A percentile compares a stretch with the other conserved stretches of the same genome.
These are phyloP conservation scores for Didymella pinodella DNA, from an alignment of 2,329 filamentous ascomycete genomes.

Conservation along the genomic window DNA sequence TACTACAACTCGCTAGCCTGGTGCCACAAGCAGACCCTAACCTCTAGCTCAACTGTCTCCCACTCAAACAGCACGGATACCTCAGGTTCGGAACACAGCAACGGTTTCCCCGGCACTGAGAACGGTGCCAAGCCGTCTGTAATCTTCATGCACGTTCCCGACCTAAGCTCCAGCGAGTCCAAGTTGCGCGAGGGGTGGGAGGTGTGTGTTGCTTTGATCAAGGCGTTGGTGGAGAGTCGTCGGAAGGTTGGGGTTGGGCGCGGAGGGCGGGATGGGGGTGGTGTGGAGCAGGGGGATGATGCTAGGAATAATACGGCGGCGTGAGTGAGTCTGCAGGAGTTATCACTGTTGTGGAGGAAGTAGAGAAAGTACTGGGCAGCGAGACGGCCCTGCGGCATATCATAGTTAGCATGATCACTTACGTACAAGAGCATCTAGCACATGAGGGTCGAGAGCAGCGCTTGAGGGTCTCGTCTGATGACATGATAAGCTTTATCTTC, in stretches of 20 bases:
- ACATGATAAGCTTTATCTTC: neutral
- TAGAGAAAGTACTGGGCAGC: no score
- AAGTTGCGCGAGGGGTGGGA: constrained; percentile 38
- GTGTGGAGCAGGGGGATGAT: constrained; percentile 12
- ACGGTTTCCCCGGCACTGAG: neutral
- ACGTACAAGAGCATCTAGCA: neutral
- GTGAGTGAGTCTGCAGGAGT: neutral
- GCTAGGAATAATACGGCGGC: constrained; percentile 1
- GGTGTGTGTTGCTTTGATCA: constrained; percentile 45
- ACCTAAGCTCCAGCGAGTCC: constrained; percentile 40
- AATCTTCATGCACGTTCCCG: constrained; percentile 48
- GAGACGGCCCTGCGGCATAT: no score
- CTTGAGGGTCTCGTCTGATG: neutral
- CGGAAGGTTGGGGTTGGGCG: constrained; percentile 28
- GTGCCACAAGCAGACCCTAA: constrained; percentile 23
- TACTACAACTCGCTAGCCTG: constrained; percentile 48
- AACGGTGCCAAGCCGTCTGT: constrained; percentile 37
- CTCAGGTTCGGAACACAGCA: no score
- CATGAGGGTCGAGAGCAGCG: no score
- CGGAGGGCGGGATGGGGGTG: neutral
- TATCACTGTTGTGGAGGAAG: no score
- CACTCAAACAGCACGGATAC: no score
- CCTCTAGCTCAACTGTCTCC: neutral
- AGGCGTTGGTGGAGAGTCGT: constrained; percentile 45
- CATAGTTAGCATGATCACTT: neutral